phyloP scores from a whole-genome alignment of 768 basidiomycete species.

The Rhizopogon roseolus region DNA sequence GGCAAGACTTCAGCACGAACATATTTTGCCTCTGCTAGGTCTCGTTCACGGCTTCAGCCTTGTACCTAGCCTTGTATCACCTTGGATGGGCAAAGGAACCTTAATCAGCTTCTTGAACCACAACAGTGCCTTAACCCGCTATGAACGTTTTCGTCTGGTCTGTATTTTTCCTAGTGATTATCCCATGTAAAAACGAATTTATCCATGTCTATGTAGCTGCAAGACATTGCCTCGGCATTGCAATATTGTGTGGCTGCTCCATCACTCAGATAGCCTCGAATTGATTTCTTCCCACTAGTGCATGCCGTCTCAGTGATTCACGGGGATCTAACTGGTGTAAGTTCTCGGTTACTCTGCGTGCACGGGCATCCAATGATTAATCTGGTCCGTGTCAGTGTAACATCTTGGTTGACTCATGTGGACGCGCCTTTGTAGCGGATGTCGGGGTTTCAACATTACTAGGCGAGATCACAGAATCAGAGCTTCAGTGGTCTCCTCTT shows the following conservation, averaged over 20 bases:
- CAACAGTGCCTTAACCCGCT: conserved; percentile 26
- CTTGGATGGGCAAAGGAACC: conserved; percentile 37
- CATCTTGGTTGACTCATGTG: conserved; percentile 1
- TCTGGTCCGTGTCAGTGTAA: not conserved
- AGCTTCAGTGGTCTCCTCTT: conserved; percentile 7
- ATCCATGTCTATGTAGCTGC: conserved; percentile 26
- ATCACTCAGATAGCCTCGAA: not conserved
- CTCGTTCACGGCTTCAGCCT: conserved; percentile 31
- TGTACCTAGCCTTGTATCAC: conserved; percentile 33
- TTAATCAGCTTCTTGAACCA: conserved; percentile 34
- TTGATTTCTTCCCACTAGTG: not conserved
- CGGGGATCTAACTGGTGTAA: conserved; percentile 6
- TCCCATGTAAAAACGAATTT: not conserved
- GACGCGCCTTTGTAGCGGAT: conserved; percentile 19
- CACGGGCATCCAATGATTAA: not conserved
- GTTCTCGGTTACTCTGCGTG: not conserved
- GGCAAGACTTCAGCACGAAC: conserved; percentile 33
- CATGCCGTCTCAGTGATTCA: conserved; percentile 3
- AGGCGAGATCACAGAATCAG: conserved; percentile 27
- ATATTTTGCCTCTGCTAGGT: conserved; percentile 32
- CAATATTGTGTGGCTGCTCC: conserved; percentile 26
- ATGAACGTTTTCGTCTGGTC: conserved; percentile 33
- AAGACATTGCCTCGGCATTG: conserved; percentile 35
- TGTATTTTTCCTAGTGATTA: conserved; percentile 1
- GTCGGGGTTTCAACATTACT: conserved; percentile 38